Conservation (phyloP, 768 basidiomycete genomes). For the Podaxis sp. region DNA sequence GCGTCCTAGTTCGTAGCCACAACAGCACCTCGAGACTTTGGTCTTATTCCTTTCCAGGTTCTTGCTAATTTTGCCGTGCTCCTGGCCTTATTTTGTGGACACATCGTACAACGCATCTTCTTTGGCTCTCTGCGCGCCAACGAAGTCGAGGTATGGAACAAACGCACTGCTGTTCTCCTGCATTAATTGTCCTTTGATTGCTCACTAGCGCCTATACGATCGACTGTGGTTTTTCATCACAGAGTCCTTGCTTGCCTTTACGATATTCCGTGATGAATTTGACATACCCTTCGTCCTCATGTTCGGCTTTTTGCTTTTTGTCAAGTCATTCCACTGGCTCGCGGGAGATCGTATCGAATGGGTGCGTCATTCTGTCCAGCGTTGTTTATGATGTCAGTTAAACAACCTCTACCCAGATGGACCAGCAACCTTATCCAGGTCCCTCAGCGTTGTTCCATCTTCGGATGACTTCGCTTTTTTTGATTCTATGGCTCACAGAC, state of each 20-base stretch:
- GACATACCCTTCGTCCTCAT: slow-evolving; percentile 90
- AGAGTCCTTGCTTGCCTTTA: slow-evolving; percentile 92
- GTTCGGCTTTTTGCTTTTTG: slow-evolving; percentile 92
- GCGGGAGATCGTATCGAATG: slow-evolving; percentile 95
- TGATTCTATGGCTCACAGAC: slow-evolving; percentile 74
- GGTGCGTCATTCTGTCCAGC: slow-evolving; percentile 41
- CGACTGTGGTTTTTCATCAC: slow-evolving; percentile 97
- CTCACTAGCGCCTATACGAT: slow-evolving; percentile 86
- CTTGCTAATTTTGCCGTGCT: slow-evolving; percentile 90
- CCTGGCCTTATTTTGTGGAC: slow-evolving; percentile 70
- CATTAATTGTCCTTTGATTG: not conserved
- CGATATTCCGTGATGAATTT: slow-evolving; percentile 96
- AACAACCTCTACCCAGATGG: slow-evolving; percentile 68
- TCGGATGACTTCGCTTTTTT: slow-evolving; percentile 73
- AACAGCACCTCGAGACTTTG: slow-evolving; percentile 5
- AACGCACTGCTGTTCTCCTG: not conserved
- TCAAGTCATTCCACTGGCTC: slow-evolving; percentile 99
- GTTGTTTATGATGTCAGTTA: not conserved
- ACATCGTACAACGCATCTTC: slow-evolving; percentile 81
- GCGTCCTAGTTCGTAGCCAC: slow-evolving; percentile 67
- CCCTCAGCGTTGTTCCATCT: slow-evolving; percentile 82
- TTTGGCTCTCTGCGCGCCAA: slow-evolving; percentile 85
- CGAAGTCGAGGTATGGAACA: slow-evolving; percentile 79
- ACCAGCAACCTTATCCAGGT: slow-evolving; percentile 88
- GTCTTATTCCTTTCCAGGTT: slow-evolving; percentile 46